Evolutionary conservation across 345 rosid species (phyloP).

Genomic region (Lepidium africanum): DNA sequence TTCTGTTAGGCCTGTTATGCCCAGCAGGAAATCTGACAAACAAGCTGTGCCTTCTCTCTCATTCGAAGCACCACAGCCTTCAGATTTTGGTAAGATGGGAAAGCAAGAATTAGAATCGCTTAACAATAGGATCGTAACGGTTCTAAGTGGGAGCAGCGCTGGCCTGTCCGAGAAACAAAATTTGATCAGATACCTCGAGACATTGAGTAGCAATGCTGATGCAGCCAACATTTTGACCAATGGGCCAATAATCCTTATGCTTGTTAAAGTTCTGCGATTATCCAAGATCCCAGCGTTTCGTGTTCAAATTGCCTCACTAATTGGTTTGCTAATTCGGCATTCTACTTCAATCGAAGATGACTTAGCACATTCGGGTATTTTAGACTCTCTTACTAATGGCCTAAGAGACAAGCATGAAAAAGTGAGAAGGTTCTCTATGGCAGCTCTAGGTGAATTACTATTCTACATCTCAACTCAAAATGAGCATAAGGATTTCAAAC

Average conservation of each 20-base stretch:
- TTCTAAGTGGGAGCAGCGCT: slow-evolving; percentile 55
- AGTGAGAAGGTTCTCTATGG: slow-evolving; percentile 93
- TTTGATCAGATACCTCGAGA: slow-evolving; percentile 81
- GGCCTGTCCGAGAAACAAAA: slow-evolving; percentile 84
- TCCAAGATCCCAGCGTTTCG: slow-evolving; percentile 86
- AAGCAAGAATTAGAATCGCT: slow-evolving; percentile 70
- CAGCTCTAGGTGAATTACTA: slow-evolving; percentile 92
- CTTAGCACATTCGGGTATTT: slow-evolving; percentile 81
- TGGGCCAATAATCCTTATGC: slow-evolving; percentile 87
- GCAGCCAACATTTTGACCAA: slow-evolving; percentile 86
- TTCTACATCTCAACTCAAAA: slow-evolving; percentile 94
- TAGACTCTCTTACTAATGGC: slow-evolving; percentile 82
- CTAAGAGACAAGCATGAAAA: slow-evolving; percentile 92
- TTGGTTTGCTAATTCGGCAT: slow-evolving; percentile 92
- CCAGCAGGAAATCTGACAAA: slow-evolving; percentile 86
- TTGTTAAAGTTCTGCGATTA: slow-evolving; percentile 83
- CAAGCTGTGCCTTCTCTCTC: slow-evolving; percentile 65
- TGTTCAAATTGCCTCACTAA: slow-evolving; percentile 81
- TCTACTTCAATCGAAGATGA: slow-evolving; percentile 81
- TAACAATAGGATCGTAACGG: slow-evolving; percentile 47
- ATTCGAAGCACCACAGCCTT: slow-evolving; percentile 59
- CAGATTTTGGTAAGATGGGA: slow-evolving; percentile 69
- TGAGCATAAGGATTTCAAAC: slow-evolving; percentile 63
- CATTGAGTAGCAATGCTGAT: slow-evolving; percentile 75
- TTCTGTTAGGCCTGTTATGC: slow-evolving; percentile 97